These are phyloP conservation scores for Sporothrix luriei DNA, from an alignment of 2,329 filamentous ascomycete species.

Conservation along the genomic window DNA sequence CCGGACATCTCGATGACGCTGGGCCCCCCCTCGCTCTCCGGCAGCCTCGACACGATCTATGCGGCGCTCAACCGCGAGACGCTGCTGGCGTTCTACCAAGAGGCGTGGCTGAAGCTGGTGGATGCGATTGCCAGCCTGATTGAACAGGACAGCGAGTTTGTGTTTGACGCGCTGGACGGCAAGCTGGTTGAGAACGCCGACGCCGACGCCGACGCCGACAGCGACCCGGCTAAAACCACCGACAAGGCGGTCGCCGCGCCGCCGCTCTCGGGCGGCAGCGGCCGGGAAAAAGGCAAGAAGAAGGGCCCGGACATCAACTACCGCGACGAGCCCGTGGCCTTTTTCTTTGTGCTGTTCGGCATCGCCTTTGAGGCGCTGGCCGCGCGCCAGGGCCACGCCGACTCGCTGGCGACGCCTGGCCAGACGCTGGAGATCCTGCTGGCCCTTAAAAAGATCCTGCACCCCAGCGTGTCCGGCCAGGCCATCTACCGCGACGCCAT, in stretches of 20 bases:
- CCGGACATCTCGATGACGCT: constrained; percentile 93
- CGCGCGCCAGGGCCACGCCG: constrained; percentile 68
- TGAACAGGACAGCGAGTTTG: constrained; percentile 95
- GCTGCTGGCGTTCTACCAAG: constrained; percentile 91
- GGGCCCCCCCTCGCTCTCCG: constrained; percentile 76
- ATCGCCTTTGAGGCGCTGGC: constrained; percentile 95
- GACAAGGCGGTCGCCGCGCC: background rate
- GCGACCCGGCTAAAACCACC: constrained; percentile 3
- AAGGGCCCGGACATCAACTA: constrained; percentile 81
- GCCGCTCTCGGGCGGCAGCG: constrained; percentile 35
- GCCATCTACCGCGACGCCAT: constrained; percentile 95
- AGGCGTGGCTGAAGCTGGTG: constrained; percentile 93
- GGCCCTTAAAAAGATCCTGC: constrained; percentile 90
- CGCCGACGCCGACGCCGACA: background rate
- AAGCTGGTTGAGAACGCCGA: constrained; percentile 61
- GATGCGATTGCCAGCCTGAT: constrained; percentile 97
- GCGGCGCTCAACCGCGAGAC: constrained; percentile 93
- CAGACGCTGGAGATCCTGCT: constrained; percentile 82
- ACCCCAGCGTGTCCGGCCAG: constrained; percentile 91
- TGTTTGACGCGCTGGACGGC: constrained; percentile 93
- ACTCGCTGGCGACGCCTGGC: constrained; percentile 69
- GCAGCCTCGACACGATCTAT: constrained; percentile 90
- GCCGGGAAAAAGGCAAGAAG: constrained; percentile 51
- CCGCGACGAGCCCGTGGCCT: constrained; percentile 93
- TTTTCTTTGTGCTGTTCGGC: constrained; percentile 98